Evolutionary conservation across 2,329 filamentous ascomycete genomes (phyloP), one percentile per base, ranked within the genome.

Genomic region (Penicillium sumatraense): DNA sequence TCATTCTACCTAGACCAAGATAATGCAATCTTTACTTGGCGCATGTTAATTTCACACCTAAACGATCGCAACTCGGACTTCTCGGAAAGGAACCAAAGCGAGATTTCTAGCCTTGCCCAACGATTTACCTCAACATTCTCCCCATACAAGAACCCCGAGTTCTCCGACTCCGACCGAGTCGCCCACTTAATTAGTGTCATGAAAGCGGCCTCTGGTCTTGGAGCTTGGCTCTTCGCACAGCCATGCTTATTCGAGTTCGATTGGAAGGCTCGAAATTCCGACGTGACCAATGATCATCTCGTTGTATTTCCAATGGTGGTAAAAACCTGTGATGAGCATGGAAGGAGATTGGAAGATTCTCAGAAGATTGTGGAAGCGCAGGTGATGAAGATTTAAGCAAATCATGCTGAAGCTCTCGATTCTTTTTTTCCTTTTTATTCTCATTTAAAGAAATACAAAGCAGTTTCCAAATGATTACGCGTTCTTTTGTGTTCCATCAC

Each of bases 41-140:
- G 68, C 27, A 68, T 68, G 58, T 59, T 71, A 18, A 69, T 67
- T 16, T 57, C 64, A 1, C 54, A 66, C 33, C 54, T 71, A 10
- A 52, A 63, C 31, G 35, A 48, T 29, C 33, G 45, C 31, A 21
- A 23, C 38, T 4, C 41, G 18, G 29, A 29, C 4, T 33, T 46
- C 50, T 21, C 27, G 3, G 53, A 16, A 21, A n/a, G 40, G 5
- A 9, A 44, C 13, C 18, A 56, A 31, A 40, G 41, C 21, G n/a
- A n/a, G n/a, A n/a, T n/a, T n/a, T n/a, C n/a, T 11, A 40, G 1
- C 8, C 53, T 64, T 1, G 54, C 61, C 3, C 49, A 57, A 1
- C 40, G 27, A 0, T 69, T 72, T 46, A 60, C 56, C 0, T 6
- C 45, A 6, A 48, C 63, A 0, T 72, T 72, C 53, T 36, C 53